phyloP scores from a whole-genome alignment of 371 early-diverging fungal genomes.

The Haplosporangium sp. region DNA sequence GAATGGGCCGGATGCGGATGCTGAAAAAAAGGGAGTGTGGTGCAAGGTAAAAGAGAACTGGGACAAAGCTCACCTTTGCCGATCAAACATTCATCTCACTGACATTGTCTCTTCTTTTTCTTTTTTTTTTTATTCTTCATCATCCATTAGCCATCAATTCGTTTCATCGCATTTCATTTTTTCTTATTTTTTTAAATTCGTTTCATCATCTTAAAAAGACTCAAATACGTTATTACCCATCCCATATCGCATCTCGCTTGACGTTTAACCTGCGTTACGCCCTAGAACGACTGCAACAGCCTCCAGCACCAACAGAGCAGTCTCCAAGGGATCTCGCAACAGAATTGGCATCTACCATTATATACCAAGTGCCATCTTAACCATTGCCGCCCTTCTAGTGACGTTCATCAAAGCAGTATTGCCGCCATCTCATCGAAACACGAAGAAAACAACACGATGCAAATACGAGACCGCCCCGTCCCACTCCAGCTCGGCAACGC shows the following conservation, averaged over 20 bases:
- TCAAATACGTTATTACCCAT: neutral
- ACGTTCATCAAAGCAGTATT: no score
- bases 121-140: neutral
- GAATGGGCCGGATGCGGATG: no score
- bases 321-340: no score
- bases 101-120: neutral
- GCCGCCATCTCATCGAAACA: no score
- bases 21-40: no score
- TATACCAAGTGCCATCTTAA: no score
- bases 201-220: neutral
- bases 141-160: no score
- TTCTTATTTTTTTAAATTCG: neutral
- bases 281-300: neutral
- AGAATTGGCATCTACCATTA: no score
- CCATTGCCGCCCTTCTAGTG: no score
- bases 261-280: no score
- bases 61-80: constrained; percentile 14
- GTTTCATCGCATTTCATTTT: no score
- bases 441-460: neutral
- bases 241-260: no score
- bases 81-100: neutral
- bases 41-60: neutral
- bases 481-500: constrained; percentile 12
- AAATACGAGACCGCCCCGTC: neutral
- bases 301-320: neutral